Percentiles rank a stretch among this genome's conserved stretches.
Evolutionary conservation across 352 stramenopile genomes (phyloP).

Genomic region (Saprolegnia diclina): DNA sequence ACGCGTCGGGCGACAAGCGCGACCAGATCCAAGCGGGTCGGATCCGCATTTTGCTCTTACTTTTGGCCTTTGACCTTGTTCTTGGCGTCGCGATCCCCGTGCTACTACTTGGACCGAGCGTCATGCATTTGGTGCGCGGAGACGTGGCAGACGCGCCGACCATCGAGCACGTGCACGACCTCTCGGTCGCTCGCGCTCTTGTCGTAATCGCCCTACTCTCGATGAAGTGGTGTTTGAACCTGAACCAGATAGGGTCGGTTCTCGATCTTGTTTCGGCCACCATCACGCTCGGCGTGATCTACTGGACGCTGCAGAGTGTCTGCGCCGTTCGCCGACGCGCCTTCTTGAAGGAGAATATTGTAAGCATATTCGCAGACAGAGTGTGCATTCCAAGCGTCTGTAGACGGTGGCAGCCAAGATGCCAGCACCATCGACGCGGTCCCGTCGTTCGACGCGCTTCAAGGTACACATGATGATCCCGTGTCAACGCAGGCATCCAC

Average conservation of each 20-base stretch:
- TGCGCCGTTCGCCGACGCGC: not conserved
- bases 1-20: not conserved
- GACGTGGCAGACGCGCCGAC: not conserved
- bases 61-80: slow-evolving; percentile 5
- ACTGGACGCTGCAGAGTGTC: not conserved
- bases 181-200: not conserved
- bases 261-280: not conserved
- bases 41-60: not conserved
- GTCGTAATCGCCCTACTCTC: not conserved
- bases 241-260: not conserved
- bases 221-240: too few species aligned
- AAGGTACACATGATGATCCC: too few species aligned
- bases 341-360: not conserved
- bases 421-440: too few species aligned
- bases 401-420: too few species aligned
- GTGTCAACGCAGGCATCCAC: not conserved
- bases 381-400: too few species aligned
- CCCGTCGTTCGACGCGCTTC: too few species aligned
- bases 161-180: not conserved
- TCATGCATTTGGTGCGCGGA: not conserved
- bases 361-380: not conserved
- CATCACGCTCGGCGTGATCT: not conserved
- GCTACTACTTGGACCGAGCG: not conserved
- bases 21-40: not conserved
- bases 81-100: not conserved